Evolutionary conservation across 192 early-diverging fungal species (phyloP), one percentile per base, ranked within the genome.

Genomic region (Umbelopsis vinacea): DNA sequence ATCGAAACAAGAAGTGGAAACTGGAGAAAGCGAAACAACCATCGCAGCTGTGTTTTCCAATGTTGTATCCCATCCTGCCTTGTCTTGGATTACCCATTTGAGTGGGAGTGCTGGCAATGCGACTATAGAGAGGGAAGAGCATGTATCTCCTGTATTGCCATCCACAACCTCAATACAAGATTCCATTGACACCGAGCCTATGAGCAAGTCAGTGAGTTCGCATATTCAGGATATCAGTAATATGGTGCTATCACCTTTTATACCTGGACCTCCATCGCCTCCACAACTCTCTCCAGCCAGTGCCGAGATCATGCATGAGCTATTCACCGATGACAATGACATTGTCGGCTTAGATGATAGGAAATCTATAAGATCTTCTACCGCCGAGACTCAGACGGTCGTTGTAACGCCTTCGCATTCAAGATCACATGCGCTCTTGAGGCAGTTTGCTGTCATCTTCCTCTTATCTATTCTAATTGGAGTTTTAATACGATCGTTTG

Each of bases 211-310:
- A 14, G 33, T 63, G 17, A 63, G 12, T 12, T 63, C 57, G 11
- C 57, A 63, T 37, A 63, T 63, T 37, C 57, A 63, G 17, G 57
- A 63, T 19, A 63, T 63, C 11, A 17, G 57, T 6, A 63, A 63
- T 37, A 63, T 63, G 57, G 54, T 57, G 6, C 19, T 63, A 37
- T 63, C 57, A 37, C 57, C 57, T 14, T 63, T 63, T 12, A 63
- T 63, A 19, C 57, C 57, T 2, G 17, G 24, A 11, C 37, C 57
- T 11, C 57, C 57, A 5, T 12, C 57, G 10, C 33, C 57, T 19
- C 11, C 17, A 2, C 24, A 22, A 17, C 26, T 35, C 15, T 37
- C 57, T 37, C 10, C 57, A 14, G 3, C 57, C 26, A 63, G 5
- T n/a, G 26, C 15, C 3, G 57, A 63, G 7, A 4, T 9, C 17